Evolutionary conservation across 192 early-diverging fungal species (phyloP).

Genomic region (Coemansia sp.): DNA sequence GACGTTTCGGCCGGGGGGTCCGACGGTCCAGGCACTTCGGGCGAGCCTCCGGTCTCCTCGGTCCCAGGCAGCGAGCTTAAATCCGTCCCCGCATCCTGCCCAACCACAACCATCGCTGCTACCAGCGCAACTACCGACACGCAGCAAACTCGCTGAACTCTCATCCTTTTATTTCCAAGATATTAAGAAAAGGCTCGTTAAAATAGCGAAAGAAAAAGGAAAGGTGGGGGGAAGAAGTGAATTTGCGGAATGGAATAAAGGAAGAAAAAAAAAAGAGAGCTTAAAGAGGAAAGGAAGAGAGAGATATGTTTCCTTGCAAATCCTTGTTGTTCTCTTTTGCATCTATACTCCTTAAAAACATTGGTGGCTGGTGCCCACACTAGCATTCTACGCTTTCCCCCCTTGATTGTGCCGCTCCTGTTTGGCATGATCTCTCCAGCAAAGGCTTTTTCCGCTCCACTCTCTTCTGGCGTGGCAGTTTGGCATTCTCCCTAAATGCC

Average conservation of each 20-base stretch:
- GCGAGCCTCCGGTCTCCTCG: neutral
- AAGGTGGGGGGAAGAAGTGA: neutral
- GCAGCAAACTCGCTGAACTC: conserved; percentile 1
- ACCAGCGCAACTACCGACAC: conserved; percentile 13
- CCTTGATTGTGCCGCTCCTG: conserved; percentile 45
- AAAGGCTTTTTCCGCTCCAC: conserved; percentile 37
- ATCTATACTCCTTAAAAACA: neutral
- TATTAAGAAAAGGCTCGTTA: neutral
- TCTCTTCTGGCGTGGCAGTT: conserved; percentile 35
- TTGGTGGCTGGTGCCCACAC: neutral
- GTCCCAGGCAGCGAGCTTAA: neutral
- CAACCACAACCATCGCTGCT: conserved; percentile 2
- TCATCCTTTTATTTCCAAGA: conserved; percentile 3
- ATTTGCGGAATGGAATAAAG: neutral
- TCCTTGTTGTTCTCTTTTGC: conserved; percentile 1
- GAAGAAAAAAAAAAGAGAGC: neutral
- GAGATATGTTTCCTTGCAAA: conserved; percentile 9
- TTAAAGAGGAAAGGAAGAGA: neutral
- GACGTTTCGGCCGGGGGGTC: neutral
- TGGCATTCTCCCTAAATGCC: conserved; percentile 19
- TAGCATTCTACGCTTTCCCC: conserved; percentile 45
- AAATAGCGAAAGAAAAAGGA: neutral
- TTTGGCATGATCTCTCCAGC: conserved; percentile 15
- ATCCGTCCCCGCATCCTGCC: conserved; percentile 3
- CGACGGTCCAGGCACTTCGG: neutral